These are phyloP conservation scores for Aspergillus conjunctus DNA, from an alignment of 495 filamentous ascomycete genomes.

Conservation along the genomic window DNA sequence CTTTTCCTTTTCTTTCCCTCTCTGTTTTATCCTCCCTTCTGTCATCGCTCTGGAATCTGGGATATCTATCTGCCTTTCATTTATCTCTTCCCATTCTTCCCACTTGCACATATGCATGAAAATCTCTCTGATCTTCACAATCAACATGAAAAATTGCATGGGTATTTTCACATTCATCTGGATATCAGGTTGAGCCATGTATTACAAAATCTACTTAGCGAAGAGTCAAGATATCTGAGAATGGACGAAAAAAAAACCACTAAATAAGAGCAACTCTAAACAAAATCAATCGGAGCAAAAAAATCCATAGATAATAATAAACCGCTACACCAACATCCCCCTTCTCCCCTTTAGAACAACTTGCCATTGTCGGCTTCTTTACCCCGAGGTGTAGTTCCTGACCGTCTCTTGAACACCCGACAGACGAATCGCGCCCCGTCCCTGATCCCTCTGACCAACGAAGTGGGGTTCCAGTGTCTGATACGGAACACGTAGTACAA, in stretches of 20 bases:
- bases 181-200: not conserved
- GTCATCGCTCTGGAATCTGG: not conserved
- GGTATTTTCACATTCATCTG: not conserved
- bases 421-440: constrained; percentile 36
- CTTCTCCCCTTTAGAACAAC: constrained; percentile 25
- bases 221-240: too few relatives aligned
- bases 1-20: constrained; percentile 16
- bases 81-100: too few relatives aligned
- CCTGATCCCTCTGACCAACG: constrained; percentile 34
- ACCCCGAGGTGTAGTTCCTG: constrained; percentile 59
- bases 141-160: not conserved
- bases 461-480: constrained; percentile 47
- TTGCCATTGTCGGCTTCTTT: constrained; percentile 56
- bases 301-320: too few relatives aligned
- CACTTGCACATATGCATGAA: not conserved
- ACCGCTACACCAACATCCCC: not conserved
- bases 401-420: constrained; percentile 47
- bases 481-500: constrained; percentile 58
- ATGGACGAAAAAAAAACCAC: too few relatives aligned
- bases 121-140: not conserved
- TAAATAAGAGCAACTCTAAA: too few relatives aligned
- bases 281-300: too few relatives aligned
- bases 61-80: too few relatives aligned
- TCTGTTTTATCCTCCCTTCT: constrained; percentile 1
- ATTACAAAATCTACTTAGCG: too few relatives aligned